A percentile compares a stretch with the other conserved stretches of the same genome.
Conservation (phyloP, 352 stramenopile species). For the Discostella stelligera region DNA sequence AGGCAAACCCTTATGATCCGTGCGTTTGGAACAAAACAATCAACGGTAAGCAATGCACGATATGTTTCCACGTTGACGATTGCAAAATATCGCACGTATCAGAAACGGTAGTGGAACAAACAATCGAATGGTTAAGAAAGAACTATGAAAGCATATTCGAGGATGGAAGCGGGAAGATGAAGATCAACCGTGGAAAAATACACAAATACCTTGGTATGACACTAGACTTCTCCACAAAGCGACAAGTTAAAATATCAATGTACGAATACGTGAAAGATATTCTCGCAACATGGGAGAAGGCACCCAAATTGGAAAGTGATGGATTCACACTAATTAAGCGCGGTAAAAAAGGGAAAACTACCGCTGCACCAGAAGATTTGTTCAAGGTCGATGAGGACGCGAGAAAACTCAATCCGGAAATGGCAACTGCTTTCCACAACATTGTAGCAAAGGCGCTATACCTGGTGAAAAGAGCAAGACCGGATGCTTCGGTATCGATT, state of each 20-base stretch:
- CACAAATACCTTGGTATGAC: no score
- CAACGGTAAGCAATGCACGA: no score
- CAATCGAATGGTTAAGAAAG: no score
- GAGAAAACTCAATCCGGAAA: not conserved
- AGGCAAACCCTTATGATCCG: conserved; percentile 52
- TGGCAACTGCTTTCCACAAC: no score
- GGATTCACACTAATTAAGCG: no score
- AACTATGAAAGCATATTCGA: no score
- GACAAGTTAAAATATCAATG: conserved; percentile 34
- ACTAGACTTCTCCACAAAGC: conserved; percentile 31
- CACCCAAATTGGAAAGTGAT: not conserved
- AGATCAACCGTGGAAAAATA: conserved; percentile 20
- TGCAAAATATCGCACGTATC: no score
- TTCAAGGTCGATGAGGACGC: conserved; percentile 13
- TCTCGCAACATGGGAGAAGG: conserved; percentile 7
- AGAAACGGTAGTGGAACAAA: no score
- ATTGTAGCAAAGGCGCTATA: conserved; percentile 43
- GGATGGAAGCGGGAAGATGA: conserved; percentile 5
- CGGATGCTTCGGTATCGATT: no score
- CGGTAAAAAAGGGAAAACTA: not conserved
- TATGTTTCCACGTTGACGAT: no score
- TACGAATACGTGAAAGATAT: conserved; percentile 25
- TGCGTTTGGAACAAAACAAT: no score
- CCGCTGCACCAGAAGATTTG: conserved; percentile 7
- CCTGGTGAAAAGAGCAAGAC: conserved; percentile 34